phyloP scores from a whole-genome alignment of 139 green algal species.

The Coelastrella sp. region DNA sequence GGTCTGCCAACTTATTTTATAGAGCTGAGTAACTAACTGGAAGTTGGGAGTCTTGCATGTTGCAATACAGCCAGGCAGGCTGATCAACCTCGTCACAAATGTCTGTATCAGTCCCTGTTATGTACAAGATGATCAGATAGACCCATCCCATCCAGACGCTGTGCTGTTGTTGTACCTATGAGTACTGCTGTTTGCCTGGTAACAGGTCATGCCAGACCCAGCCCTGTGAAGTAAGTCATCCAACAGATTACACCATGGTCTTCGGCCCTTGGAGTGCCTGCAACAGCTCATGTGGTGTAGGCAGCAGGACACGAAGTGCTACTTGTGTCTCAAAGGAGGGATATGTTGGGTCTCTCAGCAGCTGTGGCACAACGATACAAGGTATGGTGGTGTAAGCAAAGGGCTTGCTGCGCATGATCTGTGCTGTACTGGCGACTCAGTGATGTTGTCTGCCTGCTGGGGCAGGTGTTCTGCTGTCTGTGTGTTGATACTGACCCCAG shows the following conservation, averaged over 20 bases:
- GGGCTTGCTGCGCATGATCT: too few relatives aligned
- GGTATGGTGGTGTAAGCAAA: too few relatives aligned
- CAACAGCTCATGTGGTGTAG: constrained; percentile 24
- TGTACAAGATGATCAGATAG: too few relatives aligned
- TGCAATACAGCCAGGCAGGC: background rate
- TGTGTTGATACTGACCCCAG: background rate
- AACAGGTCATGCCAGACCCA: constrained; percentile 34
- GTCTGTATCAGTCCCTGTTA: too few relatives aligned
- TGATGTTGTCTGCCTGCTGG: background rate
- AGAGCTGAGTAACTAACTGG: too few relatives aligned
- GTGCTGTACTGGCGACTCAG: background rate
- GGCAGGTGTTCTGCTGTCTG: too few relatives aligned
- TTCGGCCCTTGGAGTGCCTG: constrained; percentile 17
- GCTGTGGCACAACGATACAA: constrained; percentile 4
- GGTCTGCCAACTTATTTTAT: background rate
- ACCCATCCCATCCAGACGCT: too few relatives aligned
- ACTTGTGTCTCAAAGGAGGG: constrained; percentile 29
- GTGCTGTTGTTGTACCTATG: background rate
- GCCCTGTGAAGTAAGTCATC: constrained; percentile 2
- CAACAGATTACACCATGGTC: constrained; percentile 8
- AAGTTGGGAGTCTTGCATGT: too few relatives aligned
- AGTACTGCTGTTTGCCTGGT: background rate
- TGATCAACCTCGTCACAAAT: too few relatives aligned
- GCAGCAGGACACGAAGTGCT: constrained; percentile 15
- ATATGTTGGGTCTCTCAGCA: constrained; percentile 7